phyloP scores from a whole-genome alignment of 257 asterid species.

The Plantago major region DNA sequence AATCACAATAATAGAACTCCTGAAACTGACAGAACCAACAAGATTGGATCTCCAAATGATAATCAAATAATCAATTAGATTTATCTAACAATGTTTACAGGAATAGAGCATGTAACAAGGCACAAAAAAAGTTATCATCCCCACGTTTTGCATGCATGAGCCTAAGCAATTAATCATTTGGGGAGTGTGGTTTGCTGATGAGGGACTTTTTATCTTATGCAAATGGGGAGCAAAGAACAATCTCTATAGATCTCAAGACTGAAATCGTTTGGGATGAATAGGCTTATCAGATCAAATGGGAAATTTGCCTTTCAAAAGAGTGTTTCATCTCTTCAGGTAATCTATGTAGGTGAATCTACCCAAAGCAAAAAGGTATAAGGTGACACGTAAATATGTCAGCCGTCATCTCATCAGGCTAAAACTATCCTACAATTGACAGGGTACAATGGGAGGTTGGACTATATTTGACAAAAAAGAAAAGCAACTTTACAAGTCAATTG shows the following conservation, averaged over 20 bases:
- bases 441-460: constrained; percentile 4
- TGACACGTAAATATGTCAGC: constrained; percentile 13
- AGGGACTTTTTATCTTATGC: background rate
- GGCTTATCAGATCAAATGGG: background rate
- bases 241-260: constrained; percentile 20
- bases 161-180: background rate
- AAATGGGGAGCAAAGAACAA: constrained; percentile 25
- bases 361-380: constrained; percentile 6
- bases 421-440: constrained; percentile 12
- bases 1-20: constrained; percentile 19
- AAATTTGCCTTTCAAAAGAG: constrained; percentile 3
- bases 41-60: constrained; percentile 22
- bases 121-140: constrained; percentile 3
- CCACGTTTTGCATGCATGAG: background rate
- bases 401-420: constrained; percentile 13
- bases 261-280: background rate
- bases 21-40: constrained; percentile 22
- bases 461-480: constrained; percentile 4
- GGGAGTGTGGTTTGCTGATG: background rate
- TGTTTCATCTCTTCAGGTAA: constrained; percentile 1
- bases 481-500: background rate
- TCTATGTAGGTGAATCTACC: background rate
- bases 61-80: background rate
- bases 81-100: constrained; percentile 15
- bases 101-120: constrained; percentile 9